Evolutionary conservation across 2,329 filamentous ascomycete species (phyloP).

Genomic region (Xylariaceae sp.): DNA sequence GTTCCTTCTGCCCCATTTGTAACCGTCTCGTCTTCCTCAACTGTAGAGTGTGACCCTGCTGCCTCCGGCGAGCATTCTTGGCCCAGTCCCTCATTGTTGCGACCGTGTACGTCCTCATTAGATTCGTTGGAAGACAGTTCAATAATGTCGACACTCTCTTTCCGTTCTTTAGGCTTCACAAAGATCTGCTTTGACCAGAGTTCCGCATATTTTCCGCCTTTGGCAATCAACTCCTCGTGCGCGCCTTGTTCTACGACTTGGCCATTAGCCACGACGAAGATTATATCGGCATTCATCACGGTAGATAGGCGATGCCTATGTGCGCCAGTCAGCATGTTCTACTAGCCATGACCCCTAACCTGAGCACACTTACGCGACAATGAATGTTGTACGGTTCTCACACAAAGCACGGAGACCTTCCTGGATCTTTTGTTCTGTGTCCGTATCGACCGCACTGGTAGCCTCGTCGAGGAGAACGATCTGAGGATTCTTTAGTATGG

Average conservation of each 20-base stretch:
- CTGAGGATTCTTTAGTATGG: conserved; percentile 67
- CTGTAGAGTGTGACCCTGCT: conserved; percentile 7
- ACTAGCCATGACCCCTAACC: not conserved
- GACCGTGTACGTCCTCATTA: conserved; percentile 19
- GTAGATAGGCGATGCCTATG: conserved; percentile 62
- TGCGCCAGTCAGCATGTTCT: conserved; percentile 22
- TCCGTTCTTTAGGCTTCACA: conserved; percentile 43
- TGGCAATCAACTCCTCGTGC: conserved; percentile 53
- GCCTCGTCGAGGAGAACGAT: conserved; percentile 75
- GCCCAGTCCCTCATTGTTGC: conserved; percentile 16
- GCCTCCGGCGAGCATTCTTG: conserved; percentile 12
- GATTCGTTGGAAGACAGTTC: conserved; percentile 2
- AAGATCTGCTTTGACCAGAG: conserved; percentile 62
- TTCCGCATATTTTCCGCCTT: conserved; percentile 57
- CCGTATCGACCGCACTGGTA: conserved; percentile 69
- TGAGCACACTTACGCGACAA: conserved; percentile 50
- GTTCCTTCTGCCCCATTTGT: conserved; percentile 19
- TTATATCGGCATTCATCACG: conserved; percentile 63
- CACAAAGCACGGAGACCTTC: conserved; percentile 54
- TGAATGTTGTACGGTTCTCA: conserved; percentile 59
- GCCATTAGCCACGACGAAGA: conserved; percentile 60
- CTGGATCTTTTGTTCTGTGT: conserved; percentile 63
- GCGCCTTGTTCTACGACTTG: conserved; percentile 58
- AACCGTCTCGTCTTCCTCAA: conserved; percentile 13
- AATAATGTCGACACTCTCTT: conserved; percentile 23